phyloP scores from a whole-genome alignment of 345 rosid genomes.

The Salix purpurea region DNA sequence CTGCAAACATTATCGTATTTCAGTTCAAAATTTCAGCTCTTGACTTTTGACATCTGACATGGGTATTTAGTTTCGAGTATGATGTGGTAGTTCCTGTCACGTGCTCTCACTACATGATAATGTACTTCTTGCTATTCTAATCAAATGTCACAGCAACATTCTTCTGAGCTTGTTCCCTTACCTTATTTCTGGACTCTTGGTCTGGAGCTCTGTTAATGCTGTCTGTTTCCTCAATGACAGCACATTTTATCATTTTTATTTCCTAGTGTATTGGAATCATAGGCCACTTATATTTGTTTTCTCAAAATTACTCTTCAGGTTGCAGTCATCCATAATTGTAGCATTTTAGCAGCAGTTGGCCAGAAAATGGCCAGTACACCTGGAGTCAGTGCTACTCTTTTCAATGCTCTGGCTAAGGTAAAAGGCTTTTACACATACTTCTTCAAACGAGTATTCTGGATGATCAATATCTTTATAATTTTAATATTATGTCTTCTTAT shows the following conservation, averaged over 20 bases:
- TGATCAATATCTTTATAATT: background rate
- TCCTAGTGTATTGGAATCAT: constrained; percentile 3
- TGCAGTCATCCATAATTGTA: constrained; percentile 75
- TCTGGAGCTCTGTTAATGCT: background rate
- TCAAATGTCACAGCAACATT: background rate
- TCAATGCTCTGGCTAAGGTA: constrained; percentile 95
- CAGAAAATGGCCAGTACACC: constrained; percentile 99
- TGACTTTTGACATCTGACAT: background rate
- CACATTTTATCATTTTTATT: background rate
- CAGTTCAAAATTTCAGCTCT: background rate
- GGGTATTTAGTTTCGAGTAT: background rate
- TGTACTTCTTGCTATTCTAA: background rate
- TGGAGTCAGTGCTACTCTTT: constrained; percentile 96
- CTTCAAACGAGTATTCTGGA: background rate
- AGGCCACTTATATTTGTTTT: constrained; percentile 12
- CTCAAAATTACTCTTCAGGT: constrained; percentile 41
- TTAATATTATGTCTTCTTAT: background rate
- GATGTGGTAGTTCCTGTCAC: background rate
- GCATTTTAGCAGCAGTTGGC: constrained; percentile 95
- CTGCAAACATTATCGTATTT: background rate
- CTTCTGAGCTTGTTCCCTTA: background rate
- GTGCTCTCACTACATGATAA: background rate
- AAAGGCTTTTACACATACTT: constrained; percentile 3
- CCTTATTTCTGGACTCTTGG: background rate
- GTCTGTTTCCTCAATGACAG: background rate